A percentile compares a stretch with the other conserved stretches of the same genome.
These are phyloP conservation scores for Metschnikowia arizonensis DNA, from an alignment of 805 yeast species.

Conservation along the genomic window DNA sequence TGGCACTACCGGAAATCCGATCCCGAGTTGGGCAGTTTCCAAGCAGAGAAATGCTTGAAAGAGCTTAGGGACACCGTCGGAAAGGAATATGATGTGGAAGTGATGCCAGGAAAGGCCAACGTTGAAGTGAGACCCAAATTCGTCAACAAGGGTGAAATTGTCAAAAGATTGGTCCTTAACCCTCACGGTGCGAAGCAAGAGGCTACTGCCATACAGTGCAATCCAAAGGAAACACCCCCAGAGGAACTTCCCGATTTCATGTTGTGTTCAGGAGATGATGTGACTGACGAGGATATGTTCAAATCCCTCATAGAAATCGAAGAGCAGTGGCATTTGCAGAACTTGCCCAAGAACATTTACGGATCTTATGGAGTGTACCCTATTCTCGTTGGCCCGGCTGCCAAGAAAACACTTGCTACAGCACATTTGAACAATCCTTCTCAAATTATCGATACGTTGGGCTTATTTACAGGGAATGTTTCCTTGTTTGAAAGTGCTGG, in stretches of 20 bases:
- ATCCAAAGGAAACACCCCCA: constrained; percentile 26
- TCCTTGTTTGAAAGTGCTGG: constrained; percentile 77
- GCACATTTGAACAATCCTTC: constrained; percentile 81
- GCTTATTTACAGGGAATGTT: constrained; percentile 72
- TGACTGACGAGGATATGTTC: constrained; percentile 98
- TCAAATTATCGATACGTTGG: constrained; percentile 81
- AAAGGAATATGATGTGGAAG: constrained; percentile 74
- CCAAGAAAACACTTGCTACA: constrained; percentile 78
- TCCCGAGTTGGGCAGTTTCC: constrained; percentile 87
- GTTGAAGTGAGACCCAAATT: constrained; percentile 94
- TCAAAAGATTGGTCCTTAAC: constrained; percentile 65
- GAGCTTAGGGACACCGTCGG: constrained; percentile 60
- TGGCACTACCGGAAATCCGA: constrained; percentile 98
- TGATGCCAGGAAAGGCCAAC: constrained; percentile 96
- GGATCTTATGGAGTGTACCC: constrained; percentile 68
- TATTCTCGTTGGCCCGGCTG: constrained; percentile 89
- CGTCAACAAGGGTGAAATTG: constrained; percentile 96
- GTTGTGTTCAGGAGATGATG: constrained; percentile 90
- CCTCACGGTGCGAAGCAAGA: constrained; percentile 56
- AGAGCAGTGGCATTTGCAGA: constrained; percentile 42
- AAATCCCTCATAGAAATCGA: constrained; percentile 65
- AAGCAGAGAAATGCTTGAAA: constrained; percentile 68
- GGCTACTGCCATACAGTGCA: constrained; percentile 22
- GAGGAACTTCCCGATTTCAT: constrained; percentile 74
- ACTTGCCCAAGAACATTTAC: constrained; percentile 41